Base-by-base conservation (phyloP, 495 filamentous ascomycete genomes). In the Hypomontagnella monticulosa region DNA sequence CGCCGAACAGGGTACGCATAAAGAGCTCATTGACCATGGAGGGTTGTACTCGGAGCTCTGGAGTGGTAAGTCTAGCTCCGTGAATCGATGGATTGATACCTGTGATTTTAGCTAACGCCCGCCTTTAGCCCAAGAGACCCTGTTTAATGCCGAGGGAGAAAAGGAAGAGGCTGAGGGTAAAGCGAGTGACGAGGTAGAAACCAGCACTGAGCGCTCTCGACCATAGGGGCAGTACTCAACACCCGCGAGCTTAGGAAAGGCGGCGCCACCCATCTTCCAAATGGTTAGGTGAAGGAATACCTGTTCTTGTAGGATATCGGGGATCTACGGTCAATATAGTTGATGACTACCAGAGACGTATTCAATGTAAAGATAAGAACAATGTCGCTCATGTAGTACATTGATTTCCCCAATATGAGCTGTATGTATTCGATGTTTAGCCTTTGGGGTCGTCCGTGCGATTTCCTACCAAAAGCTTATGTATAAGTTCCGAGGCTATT, bases 41-140 rank as follows among this genome's bases (percentile, higher is more conserved):
- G 95, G 96, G 4, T 80, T 97, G 7, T 99, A 99, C 78, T 86
- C 90, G 6, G 88, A 96, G 71, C 78, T 98, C 33, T 99, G 95
- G 95, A 92, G 90, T 76, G 89, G 89, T 92, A 77, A 83, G 87
- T 78, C 27, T 32, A 43, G 34, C 54, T 27, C 33, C 41, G 7
- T 12, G 33, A 14, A 12, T 20, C 43, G 18, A 2, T 52, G 38
- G 12, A 7, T 6, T 9, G 14, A 32, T 4, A n/a, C 12, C 30
- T 12, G 23, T 4, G 7, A 7, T 5, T 36, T 38, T 14, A 20
- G 30, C 2, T 47, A 63, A 60, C 76, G 59, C 74, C 65, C 36
- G 27, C 19, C 50, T 67, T 61, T 30, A 80, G 79, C 78, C 18
- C 79, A 81, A 63, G 79, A 81, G 56, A 80, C 77, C 0, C 65